phyloP scores from a whole-genome alignment of 1,139 yeast genomes.

The Nakaseomyces glabratus region DNA sequence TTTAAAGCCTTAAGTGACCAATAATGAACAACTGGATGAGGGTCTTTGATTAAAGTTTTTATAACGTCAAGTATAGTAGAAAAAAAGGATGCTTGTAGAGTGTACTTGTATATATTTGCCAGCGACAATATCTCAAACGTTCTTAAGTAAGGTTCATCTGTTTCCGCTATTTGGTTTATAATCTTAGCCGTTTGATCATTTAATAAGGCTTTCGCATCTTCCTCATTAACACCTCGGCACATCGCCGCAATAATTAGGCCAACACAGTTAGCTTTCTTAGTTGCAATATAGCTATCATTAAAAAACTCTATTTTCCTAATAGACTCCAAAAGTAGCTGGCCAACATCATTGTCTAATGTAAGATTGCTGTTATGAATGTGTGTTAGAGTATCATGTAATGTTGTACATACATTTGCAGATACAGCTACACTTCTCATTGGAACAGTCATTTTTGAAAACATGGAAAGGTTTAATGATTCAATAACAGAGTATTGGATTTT shows the following conservation, averaged over 20 bases:
- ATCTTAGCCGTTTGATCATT: conserved; percentile 45
- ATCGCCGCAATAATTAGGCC: conserved; percentile 46
- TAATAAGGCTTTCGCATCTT: conserved; percentile 17
- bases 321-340: conserved; percentile 48
- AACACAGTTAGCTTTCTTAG: conserved; percentile 54
- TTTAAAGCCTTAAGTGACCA: conserved; percentile 58
- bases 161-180: conserved; percentile 54
- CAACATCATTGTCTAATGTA: conserved; percentile 39
- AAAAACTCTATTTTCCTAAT: conserved; percentile 40
- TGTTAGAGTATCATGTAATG: conserved; percentile 50
- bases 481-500: conserved; percentile 80
- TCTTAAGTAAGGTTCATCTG: conserved; percentile 54
- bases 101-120: conserved; percentile 48
- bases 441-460: conserved; percentile 33
- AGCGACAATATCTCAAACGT: conserved; percentile 55
- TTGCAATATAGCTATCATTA: conserved; percentile 33
- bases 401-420: conserved; percentile 51
- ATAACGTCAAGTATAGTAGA: conserved; percentile 47
- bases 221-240: conserved; percentile 24
- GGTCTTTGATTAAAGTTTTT: conserved; percentile 59
- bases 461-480: conserved; percentile 62
- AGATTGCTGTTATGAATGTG: conserved; percentile 22
- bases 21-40: conserved; percentile 74
- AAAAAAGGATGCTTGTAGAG: conserved; percentile 37
- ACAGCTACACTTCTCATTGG: conserved; percentile 43